Evolutionary conservation across 805 yeast species (phyloP).

Genomic region (Kuraishia ogatae): DNA sequence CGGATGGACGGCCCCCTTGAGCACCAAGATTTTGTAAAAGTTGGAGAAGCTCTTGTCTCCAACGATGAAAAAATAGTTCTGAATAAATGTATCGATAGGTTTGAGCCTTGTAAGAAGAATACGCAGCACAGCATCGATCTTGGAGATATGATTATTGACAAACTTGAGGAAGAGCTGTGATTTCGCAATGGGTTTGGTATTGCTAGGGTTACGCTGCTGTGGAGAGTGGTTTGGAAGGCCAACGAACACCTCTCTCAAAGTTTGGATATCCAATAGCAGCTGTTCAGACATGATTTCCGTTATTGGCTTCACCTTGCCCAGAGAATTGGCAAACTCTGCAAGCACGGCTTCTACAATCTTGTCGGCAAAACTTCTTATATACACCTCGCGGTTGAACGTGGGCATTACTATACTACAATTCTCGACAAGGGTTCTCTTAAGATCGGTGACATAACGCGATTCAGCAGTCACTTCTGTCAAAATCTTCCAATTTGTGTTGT

Average conservation of each 20-base stretch:
- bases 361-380: conserved; percentile 67
- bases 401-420: conserved; percentile 41
- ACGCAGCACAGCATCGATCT: conserved; percentile 57
- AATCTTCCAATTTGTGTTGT: conserved; percentile 65
- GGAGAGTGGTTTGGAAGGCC: conserved; percentile 37
- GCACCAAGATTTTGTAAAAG: conserved; percentile 52
- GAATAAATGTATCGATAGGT: conserved; percentile 60
- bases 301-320: conserved; percentile 59
- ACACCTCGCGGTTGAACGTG: conserved; percentile 58
- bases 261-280: conserved; percentile 61
- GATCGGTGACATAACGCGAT: conserved; percentile 58
- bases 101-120: conserved; percentile 52
- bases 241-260: conserved; percentile 46
- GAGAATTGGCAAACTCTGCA: conserved; percentile 44
- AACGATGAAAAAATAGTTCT: conserved; percentile 55
- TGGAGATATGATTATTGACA: conserved; percentile 15
- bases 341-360: conserved; percentile 60
- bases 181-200: conserved; percentile 15
- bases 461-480: conserved; percentile 60
- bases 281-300: conserved; percentile 72
- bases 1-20: conserved; percentile 42
- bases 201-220: conserved; percentile 19
- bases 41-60: conserved; percentile 57
- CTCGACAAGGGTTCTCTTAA: conserved; percentile 37
- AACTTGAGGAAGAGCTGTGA: conserved; percentile 16